These are phyloP conservation scores for Mucor irregularis DNA, from an alignment of 371 early-diverging fungal genomes.

Conservation along the genomic window DNA sequence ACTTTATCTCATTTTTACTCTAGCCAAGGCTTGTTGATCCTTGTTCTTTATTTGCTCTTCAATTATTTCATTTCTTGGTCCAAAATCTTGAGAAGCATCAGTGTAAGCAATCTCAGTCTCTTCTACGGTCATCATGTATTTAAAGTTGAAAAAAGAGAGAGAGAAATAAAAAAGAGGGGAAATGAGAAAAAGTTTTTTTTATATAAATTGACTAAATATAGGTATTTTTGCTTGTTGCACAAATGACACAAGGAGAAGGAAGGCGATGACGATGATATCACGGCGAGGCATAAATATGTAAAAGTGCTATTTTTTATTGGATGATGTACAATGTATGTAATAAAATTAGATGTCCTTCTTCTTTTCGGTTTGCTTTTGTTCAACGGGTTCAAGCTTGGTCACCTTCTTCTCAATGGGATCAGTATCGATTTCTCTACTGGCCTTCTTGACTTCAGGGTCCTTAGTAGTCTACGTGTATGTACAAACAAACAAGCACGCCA, in stretches of 20 bases:
- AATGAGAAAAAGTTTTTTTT: neutral
- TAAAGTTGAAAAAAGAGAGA: constrained; percentile 3
- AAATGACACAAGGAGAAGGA: no score
- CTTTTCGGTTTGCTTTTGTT: constrained; percentile 13
- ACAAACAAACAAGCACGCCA: neutral
- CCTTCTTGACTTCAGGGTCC: constrained; percentile 18
- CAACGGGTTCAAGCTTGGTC: constrained; percentile 24
- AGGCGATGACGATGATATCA: no score
- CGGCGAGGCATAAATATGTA: no score
- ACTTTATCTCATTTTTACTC: constrained; percentile 26
- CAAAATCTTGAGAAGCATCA: neutral
- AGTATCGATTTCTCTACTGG: constrained; percentile 18
- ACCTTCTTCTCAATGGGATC: constrained; percentile 15
- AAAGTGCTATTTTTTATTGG: no score
- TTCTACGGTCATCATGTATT: constrained; percentile 7
- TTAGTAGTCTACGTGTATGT: constrained; percentile 21
- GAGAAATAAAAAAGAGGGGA: constrained; percentile 4
- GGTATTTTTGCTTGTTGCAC: neutral
- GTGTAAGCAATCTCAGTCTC: neutral
- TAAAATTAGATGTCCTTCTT: constrained; percentile 17
- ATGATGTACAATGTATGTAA: neutral
- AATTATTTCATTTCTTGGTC: constrained; percentile 1
- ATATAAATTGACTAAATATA: neutral
- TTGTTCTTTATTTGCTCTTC: constrained; percentile 25
- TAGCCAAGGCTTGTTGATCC: constrained; percentile 22